These are phyloP conservation scores for Ogataea corticis DNA, from an alignment of 805 yeast genomes.

Conservation along the genomic window DNA sequence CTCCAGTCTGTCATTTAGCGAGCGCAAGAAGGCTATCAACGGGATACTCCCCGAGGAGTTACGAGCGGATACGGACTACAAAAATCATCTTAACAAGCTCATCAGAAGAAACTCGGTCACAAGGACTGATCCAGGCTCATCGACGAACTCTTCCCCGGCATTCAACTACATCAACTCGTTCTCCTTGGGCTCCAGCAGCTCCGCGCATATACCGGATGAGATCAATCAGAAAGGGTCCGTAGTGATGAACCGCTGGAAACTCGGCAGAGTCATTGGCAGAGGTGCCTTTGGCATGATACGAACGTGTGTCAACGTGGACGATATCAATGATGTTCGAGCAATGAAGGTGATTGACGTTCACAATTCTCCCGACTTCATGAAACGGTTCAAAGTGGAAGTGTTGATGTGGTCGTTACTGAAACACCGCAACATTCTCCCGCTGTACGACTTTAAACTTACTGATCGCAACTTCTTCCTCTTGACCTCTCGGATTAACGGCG, in stretches of 20 bases:
- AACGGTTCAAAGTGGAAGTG: conserved; percentile 69
- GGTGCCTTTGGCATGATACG: conserved; percentile 92
- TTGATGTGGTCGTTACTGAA: conserved; percentile 69
- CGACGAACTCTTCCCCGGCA: conserved; percentile 26
- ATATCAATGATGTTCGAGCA: conserved; percentile 24
- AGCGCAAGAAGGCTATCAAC: conserved; percentile 40
- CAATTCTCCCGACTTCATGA: conserved; percentile 47
- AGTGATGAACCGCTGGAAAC: conserved; percentile 50
- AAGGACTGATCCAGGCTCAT: conserved; percentile 5
- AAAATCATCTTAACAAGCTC: conserved; percentile 32
- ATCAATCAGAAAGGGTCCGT: conserved; percentile 66
- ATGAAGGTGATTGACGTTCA: conserved; percentile 32
- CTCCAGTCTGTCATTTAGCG: conserved; percentile 53
- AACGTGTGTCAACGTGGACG: conserved; percentile 22
- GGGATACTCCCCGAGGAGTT: conserved; percentile 30
- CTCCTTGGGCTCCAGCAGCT: conserved; percentile 12
- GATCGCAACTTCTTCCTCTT: conserved; percentile 63
- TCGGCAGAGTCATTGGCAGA: conserved; percentile 78
- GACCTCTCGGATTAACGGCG: conserved; percentile 67
- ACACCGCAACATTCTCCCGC: conserved; percentile 65
- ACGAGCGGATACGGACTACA: conserved; percentile 31
- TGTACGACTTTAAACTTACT: conserved; percentile 62
- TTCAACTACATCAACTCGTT: conserved; percentile 24
- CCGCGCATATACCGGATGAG: conserved; percentile 18
- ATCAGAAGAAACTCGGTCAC: conserved; percentile 29